These are phyloP conservation scores for Knoxia roxburghii DNA, from an alignment of 257 asterid species.

Conservation along the genomic window DNA sequence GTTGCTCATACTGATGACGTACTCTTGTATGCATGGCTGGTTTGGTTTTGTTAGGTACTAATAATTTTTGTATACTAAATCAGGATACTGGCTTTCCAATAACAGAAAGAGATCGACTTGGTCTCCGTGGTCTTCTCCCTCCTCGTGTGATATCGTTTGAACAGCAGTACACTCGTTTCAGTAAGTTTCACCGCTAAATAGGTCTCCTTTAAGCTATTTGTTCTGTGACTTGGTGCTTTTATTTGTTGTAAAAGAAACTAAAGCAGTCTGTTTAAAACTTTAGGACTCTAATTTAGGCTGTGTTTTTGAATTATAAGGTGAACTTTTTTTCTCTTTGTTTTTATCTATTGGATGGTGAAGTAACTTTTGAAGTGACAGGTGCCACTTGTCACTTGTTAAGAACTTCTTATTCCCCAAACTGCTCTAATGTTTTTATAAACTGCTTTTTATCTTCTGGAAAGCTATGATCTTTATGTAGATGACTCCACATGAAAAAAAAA, in stretches of 20 bases:
- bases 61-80: slow-evolving; percentile 24
- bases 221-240: not conserved
- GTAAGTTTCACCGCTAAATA: slow-evolving; percentile 45
- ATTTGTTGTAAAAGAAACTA: not conserved
- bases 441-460: not conserved
- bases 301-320: not conserved
- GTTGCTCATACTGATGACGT: not conserved
- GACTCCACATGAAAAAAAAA: too few species aligned
- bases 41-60: slow-evolving; percentile 1
- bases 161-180: slow-evolving; percentile 93
- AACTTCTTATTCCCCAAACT: not conserved
- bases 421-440: not conserved
- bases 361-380: not conserved
- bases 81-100: slow-evolving; percentile 97
- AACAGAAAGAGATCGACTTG: slow-evolving; percentile 94
- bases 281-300: not conserved
- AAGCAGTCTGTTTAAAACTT: not conserved
- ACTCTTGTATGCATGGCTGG: not conserved
- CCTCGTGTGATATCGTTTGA: slow-evolving; percentile 97
- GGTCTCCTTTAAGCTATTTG: not conserved
- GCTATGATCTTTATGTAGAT: too few species aligned
- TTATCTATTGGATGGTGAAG: not conserved
- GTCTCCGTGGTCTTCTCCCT: slow-evolving; percentile 97
- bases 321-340: not conserved
- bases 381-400: not conserved